Base-by-base conservation (phyloP, 1,284 basidiomycete genomes). In the Cutaneotrichosporon daszewskae region DNA sequence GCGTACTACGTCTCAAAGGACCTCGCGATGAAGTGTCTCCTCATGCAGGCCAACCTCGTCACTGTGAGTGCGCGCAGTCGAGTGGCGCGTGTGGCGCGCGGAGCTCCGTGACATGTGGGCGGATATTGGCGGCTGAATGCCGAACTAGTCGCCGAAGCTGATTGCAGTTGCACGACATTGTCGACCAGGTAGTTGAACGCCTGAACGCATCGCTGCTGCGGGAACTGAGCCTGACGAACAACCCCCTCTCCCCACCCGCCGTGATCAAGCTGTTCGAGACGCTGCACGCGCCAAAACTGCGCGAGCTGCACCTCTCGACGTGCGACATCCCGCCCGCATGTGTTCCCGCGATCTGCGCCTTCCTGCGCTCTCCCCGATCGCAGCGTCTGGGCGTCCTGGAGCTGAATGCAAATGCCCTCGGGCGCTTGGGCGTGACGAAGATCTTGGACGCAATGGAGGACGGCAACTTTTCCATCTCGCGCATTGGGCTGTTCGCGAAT, bases 381-480 rank as follows among this genome's bases (percentile, higher is more conserved):
- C 53, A 62, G 20, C 47, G 50, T 13, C 42, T 67, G 14, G 53
- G 58, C 23, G 34, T 43, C 6, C 51, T 69, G 14, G 58, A 65
- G 36, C 47, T 69, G 32, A 65, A 69, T 49, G 64, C 55, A 12
- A 69, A 69, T 43, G 33, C 43, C 6, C 49, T 69, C 17, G 64
- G 65, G 1, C 47, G 37, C 0, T 35, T 40, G 5, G 62, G 59
- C 10, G 57, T 67, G 1, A 42, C 44, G 4, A 29, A 47, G 8
- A 61, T 69, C 24, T 43, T 69, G 10, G 60, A 67, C 43, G 52
- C 59, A 1, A 35, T 67, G 14, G 64, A 69, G 23, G 16, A 20
- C 3, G 32, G 24, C 13, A 64, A 67, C 50, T 66, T 50, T 33
- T 53, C 55, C 1, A 39, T 69, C 10, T 28, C 43, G 4, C 49